These are phyloP conservation scores for Butyriboletus loyo DNA, from an alignment of 768 basidiomycete species.

Conservation along the genomic window DNA sequence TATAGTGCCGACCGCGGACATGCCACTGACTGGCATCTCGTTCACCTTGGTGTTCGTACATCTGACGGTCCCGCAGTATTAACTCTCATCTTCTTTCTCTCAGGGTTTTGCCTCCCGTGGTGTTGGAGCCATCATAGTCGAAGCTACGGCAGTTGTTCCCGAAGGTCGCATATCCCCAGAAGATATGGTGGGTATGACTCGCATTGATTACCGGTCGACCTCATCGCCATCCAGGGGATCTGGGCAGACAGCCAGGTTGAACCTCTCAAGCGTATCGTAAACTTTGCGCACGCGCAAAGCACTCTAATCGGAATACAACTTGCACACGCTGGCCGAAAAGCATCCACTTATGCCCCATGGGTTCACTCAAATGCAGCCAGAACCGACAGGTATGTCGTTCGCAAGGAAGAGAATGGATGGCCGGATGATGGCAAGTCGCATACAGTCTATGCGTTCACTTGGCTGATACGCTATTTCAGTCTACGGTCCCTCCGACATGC, in stretches of 20 bases:
- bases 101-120: conserved; percentile 70
- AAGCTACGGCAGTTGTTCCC: conserved; percentile 71
- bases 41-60: conserved; percentile 60
- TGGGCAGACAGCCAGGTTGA: conserved; percentile 78
- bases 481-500: conserved; percentile 55
- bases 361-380: conserved; percentile 38
- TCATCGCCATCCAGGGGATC: conserved; percentile 43
- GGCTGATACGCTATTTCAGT: conserved; percentile 38
- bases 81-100: neutral
- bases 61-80: neutral
- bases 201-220: neutral
- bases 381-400: conserved; percentile 35
- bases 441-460: neutral
- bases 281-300: conserved; percentile 70
- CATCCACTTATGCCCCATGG: conserved; percentile 70
- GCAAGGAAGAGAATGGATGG: conserved; percentile 64
- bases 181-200: conserved; percentile 51
- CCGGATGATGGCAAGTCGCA: conserved; percentile 49
- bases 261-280: conserved; percentile 65
- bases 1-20: conserved; percentile 74
- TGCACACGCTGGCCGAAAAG: conserved; percentile 71
- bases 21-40: conserved; percentile 80
- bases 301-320: conserved; percentile 77
- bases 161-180: conserved; percentile 77
- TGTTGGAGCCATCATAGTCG: conserved; percentile 64